Evolutionary conservation across 2,329 filamentous ascomycete genomes (phyloP).

Genomic region (Neofusicoccum kwambonambiense): DNA sequence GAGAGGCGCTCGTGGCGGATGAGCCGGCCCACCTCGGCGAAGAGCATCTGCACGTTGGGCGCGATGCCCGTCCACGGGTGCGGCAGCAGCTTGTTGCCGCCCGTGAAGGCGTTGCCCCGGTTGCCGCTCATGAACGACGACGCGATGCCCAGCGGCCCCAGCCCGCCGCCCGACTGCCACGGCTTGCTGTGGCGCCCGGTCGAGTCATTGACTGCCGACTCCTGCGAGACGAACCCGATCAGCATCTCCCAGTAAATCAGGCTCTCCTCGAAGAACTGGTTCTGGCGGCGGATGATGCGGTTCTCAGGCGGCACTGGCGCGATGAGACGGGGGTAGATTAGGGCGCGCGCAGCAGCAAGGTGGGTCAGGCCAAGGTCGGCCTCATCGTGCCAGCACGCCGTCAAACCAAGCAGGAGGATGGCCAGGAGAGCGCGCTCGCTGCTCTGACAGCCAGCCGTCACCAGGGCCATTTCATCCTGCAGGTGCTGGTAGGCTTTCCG

Average conservation of each 20-base stretch:
- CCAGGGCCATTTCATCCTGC: conserved; percentile 48
- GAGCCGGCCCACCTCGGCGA: conserved; percentile 47
- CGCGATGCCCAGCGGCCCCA: conserved; percentile 9
- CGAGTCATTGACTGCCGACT: conserved; percentile 20
- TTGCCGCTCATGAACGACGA: conserved; percentile 12
- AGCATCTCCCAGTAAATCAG: conserved; percentile 61
- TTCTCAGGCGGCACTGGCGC: conserved; percentile 28
- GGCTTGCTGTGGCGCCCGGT: conserved; percentile 2
- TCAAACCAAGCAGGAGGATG: conserved; percentile 58
- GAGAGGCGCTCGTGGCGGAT: conserved; percentile 36
- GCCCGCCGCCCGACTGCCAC: conserved; percentile 1
- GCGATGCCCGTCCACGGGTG: conserved; percentile 53
- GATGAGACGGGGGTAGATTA: conserved; percentile 46
- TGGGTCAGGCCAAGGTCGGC: conserved; percentile 55
- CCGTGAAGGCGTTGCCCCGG: conserved; percentile 24
- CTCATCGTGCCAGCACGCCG: conserved; percentile 60
- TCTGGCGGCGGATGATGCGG: conserved; percentile 34
- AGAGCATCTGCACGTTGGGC: conserved; percentile 44
- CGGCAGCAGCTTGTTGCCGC: conserved; percentile 40
- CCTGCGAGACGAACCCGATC: conserved; percentile 53
- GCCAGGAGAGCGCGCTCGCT: conserved; percentile 56
- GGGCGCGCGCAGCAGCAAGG: conserved; percentile 48
- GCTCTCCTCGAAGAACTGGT: conserved; percentile 56
- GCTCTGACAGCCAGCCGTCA: conserved; percentile 38
- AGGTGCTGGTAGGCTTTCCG: conserved; percentile 54